Percentiles rank a stretch among this genome's conserved stretches.
Conservation (phyloP, 371 early-diverging fungal species). For the Mortierella sp. region DNA sequence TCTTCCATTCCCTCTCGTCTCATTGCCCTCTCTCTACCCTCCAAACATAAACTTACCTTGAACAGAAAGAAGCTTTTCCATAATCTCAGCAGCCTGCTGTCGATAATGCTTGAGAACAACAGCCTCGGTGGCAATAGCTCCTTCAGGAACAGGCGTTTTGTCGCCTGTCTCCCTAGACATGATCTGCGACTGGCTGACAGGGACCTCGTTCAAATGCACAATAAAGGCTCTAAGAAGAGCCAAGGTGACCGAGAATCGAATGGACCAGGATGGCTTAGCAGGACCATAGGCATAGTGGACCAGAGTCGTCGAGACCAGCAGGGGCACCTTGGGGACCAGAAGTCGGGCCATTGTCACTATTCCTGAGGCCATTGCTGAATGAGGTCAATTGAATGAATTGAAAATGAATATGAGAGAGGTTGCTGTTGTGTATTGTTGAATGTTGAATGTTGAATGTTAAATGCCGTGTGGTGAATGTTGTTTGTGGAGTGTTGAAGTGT, state of each 20-base stretch:
- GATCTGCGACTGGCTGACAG: conserved; percentile 39
- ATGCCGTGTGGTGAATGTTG: neutral
- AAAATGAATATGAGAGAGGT: neutral
- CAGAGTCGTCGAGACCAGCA: conserved; percentile 35
- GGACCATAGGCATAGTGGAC: conserved; percentile 43
- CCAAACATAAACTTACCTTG: neutral
- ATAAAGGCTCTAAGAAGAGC: conserved; percentile 36
- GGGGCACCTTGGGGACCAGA: conserved; percentile 41
- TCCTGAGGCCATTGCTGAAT: neutral
- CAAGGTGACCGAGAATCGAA: conserved; percentile 31
- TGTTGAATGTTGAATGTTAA: neutral
- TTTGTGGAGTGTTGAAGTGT: neutral
- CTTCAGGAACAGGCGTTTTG: conserved; percentile 28
- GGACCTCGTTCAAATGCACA: conserved; percentile 37
- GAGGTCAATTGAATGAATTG: neutral
- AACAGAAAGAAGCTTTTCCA: conserved; percentile 26
- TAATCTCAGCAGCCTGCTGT: conserved; percentile 34
- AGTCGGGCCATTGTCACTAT: neutral
- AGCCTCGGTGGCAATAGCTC: conserved; percentile 20
- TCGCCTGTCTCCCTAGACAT: conserved; percentile 34
- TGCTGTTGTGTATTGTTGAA: neutral
- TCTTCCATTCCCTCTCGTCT: too few species aligned
- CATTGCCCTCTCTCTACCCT: too few species aligned
- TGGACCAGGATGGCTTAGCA: conserved; percentile 45
- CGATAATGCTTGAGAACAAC: conserved; percentile 22